Evolutionary conservation across 2,329 filamentous ascomycete genomes (phyloP), one percentile per base, ranked within the genome.

Genomic region (Teratosphaeria gauchensis): DNA sequence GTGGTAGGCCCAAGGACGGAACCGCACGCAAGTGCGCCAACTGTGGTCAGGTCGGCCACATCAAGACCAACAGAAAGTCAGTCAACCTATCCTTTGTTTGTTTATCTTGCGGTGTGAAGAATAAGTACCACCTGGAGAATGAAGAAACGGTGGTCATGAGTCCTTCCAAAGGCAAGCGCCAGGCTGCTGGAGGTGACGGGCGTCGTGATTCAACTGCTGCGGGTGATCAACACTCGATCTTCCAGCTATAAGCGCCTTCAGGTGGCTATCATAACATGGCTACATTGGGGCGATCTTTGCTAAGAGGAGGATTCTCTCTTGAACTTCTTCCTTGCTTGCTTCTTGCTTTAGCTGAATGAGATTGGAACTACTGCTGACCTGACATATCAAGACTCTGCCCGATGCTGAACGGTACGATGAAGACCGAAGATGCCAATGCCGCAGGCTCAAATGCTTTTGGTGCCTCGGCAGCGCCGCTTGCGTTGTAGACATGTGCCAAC

Each of bases 61-160:
- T 99, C 80, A 96, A 96, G 76, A 97, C 92, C 54, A 97, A 97
- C 80, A 95, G 96, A 78, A 97, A 96, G 90, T 94, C 83, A 76
- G 80, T 75, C 66, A 64, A 63, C 54, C 54, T 11, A 19, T 48
- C 64, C 42, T 71, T 64, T 32, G 57, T 66, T 64, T 67, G 66
- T 58, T 31, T 57, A 16, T 46, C 56, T 53, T 58, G 59, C 59
- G 19, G 33, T 14, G 24, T n/a, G 21, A 21, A 14, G 30, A 21
- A n/a, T 38, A 42, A 19, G 30, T 58, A n/a, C 28, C 51, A 9
- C 28, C 51, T 35, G 55, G 55, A 31, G 51, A 31, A n/a, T 28
- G 51, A 53, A 8, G 31, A 31, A 30, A 12, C 31, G 11, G 11
- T 24, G 24, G 51, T 53, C 51, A 48, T 21, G 42, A 48, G 42